These are phyloP conservation scores for Magnaporthiopsis rhizophila DNA, from an alignment of 2,329 filamentous ascomycete genomes.

Conservation along the genomic window DNA sequence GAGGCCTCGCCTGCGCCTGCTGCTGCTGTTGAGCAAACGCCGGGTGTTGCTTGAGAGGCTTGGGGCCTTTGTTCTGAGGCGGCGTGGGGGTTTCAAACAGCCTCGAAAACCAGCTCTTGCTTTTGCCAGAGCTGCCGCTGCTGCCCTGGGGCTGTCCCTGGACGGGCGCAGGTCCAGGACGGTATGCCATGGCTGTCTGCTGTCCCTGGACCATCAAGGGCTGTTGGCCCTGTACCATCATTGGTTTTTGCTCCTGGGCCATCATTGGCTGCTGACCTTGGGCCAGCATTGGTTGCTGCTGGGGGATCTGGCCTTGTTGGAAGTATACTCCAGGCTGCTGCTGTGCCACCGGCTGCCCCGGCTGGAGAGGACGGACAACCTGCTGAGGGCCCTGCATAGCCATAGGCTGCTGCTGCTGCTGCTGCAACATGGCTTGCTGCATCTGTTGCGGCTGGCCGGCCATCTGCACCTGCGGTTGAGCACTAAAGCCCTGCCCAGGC, in stretches of 20 bases:
- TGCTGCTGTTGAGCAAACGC: neutral
- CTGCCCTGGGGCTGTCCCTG: neutral
- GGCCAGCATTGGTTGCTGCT: neutral
- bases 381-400: neutral
- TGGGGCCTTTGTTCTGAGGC: neutral
- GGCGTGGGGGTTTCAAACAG: neutral
- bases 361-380: neutral
- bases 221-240: neutral
- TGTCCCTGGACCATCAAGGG: neutral
- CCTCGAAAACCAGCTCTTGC: slow-evolving; percentile 1
- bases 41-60: neutral
- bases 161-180: neutral
- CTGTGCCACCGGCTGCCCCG: neutral
- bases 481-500: neutral
- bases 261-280: neutral
- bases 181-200: neutral
- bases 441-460: neutral
- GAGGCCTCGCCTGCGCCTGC: neutral
- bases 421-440: neutral
- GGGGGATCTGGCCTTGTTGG: neutral
- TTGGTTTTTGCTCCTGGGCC: neutral
- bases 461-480: neutral
- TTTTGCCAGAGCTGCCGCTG: neutral
- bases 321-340: neutral
- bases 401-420: neutral